A percentile compares a stretch with the other conserved stretches of the same genome.
Evolutionary conservation across 805 yeast species (phyloP).

Genomic region (Candida nitratophila): DNA sequence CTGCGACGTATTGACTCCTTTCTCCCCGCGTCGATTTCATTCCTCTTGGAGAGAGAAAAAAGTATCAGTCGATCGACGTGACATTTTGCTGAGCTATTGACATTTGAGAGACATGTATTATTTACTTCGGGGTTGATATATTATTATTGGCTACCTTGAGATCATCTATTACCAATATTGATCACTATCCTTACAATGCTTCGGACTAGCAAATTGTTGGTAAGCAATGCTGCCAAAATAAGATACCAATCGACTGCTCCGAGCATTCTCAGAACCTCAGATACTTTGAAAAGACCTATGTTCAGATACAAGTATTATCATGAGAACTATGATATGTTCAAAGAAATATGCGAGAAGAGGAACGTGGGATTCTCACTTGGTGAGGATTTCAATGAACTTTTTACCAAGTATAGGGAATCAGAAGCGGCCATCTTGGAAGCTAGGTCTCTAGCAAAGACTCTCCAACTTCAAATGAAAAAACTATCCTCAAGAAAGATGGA

Average conservation of each 20-base stretch:
- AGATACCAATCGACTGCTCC: not conserved
- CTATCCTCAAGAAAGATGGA: not conserved
- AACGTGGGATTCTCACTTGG: constrained; percentile 21
- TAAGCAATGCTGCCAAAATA: too few relatives aligned
- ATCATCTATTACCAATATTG: too few relatives aligned
- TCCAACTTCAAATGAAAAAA: constrained; percentile 12
- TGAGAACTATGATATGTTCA: constrained; percentile 19
- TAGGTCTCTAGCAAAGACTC: constrained; percentile 15
- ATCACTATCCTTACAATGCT: too few relatives aligned
- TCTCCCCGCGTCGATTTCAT: too few relatives aligned
- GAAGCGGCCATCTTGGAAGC: constrained; percentile 3
- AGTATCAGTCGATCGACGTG: too few relatives aligned
- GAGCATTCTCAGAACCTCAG: constrained; percentile 10
- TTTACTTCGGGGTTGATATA: too few relatives aligned
- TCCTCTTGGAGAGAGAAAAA: too few relatives aligned
- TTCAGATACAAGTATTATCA: constrained; percentile 28
- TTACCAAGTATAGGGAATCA: constrained; percentile 2
- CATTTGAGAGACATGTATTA: too few relatives aligned
- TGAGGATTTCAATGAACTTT: constrained; percentile 13
- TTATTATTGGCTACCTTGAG: too few relatives aligned
- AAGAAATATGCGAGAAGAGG: constrained; percentile 20
- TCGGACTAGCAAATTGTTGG: too few relatives aligned
- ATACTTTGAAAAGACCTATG: constrained; percentile 25
- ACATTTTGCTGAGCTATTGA: too few relatives aligned
- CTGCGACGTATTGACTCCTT: too few relatives aligned